Evolutionary conservation across 106 monocot genomes (phyloP).

Genomic region (Triglochin maritima): DNA sequence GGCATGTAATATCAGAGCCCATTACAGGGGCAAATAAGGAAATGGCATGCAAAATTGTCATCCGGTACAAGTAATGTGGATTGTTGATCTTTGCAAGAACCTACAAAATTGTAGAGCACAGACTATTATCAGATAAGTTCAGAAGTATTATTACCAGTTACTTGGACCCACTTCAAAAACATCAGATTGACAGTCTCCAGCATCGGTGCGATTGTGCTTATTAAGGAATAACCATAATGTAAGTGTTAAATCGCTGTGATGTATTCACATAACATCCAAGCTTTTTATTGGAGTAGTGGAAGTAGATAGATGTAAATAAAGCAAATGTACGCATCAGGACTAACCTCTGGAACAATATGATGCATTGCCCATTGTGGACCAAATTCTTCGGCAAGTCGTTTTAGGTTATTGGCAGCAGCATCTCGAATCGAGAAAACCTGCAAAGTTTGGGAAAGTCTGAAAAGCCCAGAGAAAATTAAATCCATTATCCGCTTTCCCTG

Average conservation of each 20-base stretch:
- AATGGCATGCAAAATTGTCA: conserved; percentile 82
- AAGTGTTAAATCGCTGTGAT: too few species aligned
- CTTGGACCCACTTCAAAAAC: too few species aligned
- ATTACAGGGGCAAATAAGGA: conserved; percentile 78
- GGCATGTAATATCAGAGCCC: conserved; percentile 73
- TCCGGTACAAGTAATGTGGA: conserved; percentile 77
- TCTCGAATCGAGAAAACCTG: conserved; percentile 88
- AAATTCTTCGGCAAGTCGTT: conserved; percentile 87
- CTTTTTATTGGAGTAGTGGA: too few species aligned
- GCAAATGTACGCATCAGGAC: neutral
- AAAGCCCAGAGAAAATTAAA: neutral
- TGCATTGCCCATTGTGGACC: conserved; percentile 90
- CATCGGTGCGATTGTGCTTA: too few species aligned
- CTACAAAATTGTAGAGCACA: conserved; percentile 9
- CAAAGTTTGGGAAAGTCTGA: neutral
- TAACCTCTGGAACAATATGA: conserved; percentile 59
- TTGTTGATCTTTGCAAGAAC: conserved; percentile 80
- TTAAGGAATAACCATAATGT: too few species aligned
- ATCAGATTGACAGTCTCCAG: too few species aligned
- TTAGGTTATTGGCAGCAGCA: conserved; percentile 81
- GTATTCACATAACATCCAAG: too few species aligned
- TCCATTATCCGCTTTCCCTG: neutral
- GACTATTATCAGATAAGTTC: too few species aligned
- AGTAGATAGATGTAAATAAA: too few species aligned
- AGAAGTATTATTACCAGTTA: too few species aligned